Evolutionary conservation across 495 filamentous ascomycete species (phyloP), one percentile per base, ranked within the genome.

Genomic region (Penicillium bovifimosum): DNA sequence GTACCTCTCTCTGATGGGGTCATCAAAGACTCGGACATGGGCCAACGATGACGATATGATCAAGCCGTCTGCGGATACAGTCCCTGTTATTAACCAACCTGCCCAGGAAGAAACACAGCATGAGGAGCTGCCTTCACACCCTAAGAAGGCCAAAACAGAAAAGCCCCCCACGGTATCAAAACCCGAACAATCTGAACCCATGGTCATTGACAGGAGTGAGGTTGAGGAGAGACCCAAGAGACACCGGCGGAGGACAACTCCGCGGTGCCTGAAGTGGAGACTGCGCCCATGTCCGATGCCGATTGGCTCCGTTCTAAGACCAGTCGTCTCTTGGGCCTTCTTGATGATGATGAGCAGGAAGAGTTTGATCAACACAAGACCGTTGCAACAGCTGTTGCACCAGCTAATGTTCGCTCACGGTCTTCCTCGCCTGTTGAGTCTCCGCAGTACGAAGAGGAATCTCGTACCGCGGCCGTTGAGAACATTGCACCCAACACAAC

Each of bases 241-340:
- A 45, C 56, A 17, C 16, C 59, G 11, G 53, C 55, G 14, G 36
- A 65, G 24, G 62, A 67, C 29, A 54, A 60, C 29, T 31, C 52
- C 18, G 52, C 50, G 14, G 48, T 50, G 32, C 39, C 53, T 35
- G 53, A 51, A 45, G 56, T 29, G 7, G 50, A 69, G 13, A 47
- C 59, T 38, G 60, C 59, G 29, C 64, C 69, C 16, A 59, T 67
- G 31, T 69, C 70, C 9, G 95, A 98, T 65, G 79, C 81, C 40
- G 93, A 99, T 64, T 99, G 93, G 93, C 76, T 96, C 43, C 84
- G 93, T 35, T 95, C 88, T 35, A 85, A 88, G 56, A 96, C 91
- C n/a, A 96, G 85, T 66, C 82, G 95, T 56, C 70, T 96, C 41
- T 76, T 97, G 32, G 95, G 90, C 62, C 72, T 97, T 17, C 74